Conservation (phyloP, 2,329 filamentous ascomycete species). For the Mariannaea elegans region DNA sequence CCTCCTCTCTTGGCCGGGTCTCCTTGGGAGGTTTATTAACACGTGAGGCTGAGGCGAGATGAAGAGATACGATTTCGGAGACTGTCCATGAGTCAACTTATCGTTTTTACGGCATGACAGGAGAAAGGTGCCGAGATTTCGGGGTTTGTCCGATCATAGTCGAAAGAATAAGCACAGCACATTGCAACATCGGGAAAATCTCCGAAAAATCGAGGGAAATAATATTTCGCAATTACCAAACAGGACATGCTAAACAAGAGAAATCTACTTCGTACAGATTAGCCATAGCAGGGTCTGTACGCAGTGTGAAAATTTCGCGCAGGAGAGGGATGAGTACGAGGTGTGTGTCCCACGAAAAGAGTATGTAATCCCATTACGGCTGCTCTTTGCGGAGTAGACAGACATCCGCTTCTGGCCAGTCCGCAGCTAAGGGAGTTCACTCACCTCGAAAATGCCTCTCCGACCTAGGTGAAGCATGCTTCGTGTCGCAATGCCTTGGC, state of each 20-base stretch:
- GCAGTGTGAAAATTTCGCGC: constrained; percentile 13
- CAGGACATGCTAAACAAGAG: too few relatives aligned
- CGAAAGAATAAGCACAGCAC: background rate
- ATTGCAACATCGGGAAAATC: background rate
- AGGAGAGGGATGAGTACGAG: constrained; percentile 24
- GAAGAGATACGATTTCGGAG: background rate
- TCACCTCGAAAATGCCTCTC: constrained; percentile 20
- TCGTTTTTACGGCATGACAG: too few relatives aligned
- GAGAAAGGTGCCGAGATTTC: background rate
- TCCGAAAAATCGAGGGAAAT: background rate
- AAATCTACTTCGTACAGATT: too few relatives aligned
- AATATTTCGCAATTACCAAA: background rate
- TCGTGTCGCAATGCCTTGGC: constrained; percentile 15
- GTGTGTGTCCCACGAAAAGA: constrained; percentile 2
- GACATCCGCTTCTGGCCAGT: constrained; percentile 16
- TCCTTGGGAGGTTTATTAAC: background rate
- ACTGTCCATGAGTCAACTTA: background rate
- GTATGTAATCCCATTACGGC: constrained; percentile 35
- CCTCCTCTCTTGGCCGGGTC: background rate
- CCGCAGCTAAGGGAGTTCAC: constrained; percentile 10
- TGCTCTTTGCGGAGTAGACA: too few relatives aligned
- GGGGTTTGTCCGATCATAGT: background rate
- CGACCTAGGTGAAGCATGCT: constrained; percentile 9
- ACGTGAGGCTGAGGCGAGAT: background rate
- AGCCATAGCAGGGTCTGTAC: background rate